phyloP scores from a whole-genome alignment of 768 basidiomycete genomes.

The Kwoniella sp. region DNA sequence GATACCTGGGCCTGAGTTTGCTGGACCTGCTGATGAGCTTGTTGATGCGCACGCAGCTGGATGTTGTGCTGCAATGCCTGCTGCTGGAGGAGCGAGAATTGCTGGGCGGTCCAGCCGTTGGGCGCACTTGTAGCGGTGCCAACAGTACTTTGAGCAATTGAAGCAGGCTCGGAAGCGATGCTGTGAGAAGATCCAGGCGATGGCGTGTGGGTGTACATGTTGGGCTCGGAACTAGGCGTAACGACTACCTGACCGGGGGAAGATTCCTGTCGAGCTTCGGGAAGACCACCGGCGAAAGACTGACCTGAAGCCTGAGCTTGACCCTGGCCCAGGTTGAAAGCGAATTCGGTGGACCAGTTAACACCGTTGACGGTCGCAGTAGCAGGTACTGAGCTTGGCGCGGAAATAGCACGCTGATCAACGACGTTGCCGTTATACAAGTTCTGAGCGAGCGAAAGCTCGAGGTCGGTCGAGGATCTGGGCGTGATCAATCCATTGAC shows the following conservation, averaged over 20 bases:
- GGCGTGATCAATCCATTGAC: constrained; percentile 37
- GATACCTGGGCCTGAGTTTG: constrained; percentile 12
- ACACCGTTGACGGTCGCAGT: constrained; percentile 19
- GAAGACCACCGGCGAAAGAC: neutral
- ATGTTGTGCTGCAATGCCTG: constrained; percentile 19
- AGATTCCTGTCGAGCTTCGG: neutral
- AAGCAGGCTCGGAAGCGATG: constrained; percentile 2
- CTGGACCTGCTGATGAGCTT: constrained; percentile 15
- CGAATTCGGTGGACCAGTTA: constrained; percentile 42
- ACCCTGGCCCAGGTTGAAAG: constrained; percentile 21
- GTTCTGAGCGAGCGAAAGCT: constrained; percentile 8
- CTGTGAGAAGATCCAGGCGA: constrained; percentile 33
- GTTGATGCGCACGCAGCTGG: constrained; percentile 21
- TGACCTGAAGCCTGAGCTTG: neutral
- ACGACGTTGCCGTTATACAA: constrained; percentile 13
- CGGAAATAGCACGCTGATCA: neutral
- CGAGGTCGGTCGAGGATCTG: constrained; percentile 36
- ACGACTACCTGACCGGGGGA: constrained; percentile 11
- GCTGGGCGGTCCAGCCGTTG: constrained; percentile 23
- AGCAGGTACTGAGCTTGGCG: neutral
- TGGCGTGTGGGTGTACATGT: constrained; percentile 30
- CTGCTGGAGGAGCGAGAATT: constrained; percentile 33
- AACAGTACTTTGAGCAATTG: neutral
- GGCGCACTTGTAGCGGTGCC: neutral
- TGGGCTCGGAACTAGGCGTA: constrained; percentile 27